These are phyloP conservation scores for Boletus fagicola DNA, from an alignment of 768 basidiomycete species.

Conservation along the genomic window DNA sequence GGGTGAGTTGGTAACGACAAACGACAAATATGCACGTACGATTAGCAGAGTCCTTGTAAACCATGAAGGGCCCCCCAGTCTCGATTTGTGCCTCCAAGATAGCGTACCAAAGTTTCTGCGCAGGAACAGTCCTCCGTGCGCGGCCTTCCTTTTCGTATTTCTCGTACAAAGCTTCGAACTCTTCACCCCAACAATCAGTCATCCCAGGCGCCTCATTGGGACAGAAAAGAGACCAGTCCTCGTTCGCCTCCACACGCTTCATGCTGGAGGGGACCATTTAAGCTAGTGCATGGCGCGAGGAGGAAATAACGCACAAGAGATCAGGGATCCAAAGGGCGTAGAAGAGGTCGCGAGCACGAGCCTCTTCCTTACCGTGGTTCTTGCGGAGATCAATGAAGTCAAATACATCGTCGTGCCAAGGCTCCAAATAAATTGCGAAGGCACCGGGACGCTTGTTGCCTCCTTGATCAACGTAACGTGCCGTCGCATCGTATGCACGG, in stretches of 20 bases:
- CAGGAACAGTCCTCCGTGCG: constrained; percentile 78
- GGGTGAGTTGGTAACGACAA: not conserved
- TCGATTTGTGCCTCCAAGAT: constrained; percentile 96
- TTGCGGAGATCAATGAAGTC: constrained; percentile 97
- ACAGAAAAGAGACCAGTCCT: constrained; percentile 95
- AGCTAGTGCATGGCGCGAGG: not conserved
- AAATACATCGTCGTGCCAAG: constrained; percentile 97
- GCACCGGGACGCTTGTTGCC: constrained; percentile 99
- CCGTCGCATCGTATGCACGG: constrained; percentile 95
- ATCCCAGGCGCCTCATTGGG: constrained; percentile 93
- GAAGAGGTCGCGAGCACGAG: constrained; percentile 94
- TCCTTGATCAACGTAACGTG: constrained; percentile 97
- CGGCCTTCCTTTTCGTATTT: constrained; percentile 90
- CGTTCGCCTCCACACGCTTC: constrained; percentile 91
- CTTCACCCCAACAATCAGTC: constrained; percentile 82
- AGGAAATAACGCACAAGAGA: constrained; percentile 67
- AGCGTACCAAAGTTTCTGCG: constrained; percentile 98
- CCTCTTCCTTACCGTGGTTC: constrained; percentile 99
- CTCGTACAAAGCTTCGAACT: constrained; percentile 84
- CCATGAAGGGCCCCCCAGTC: constrained; percentile 98
- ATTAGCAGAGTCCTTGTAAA: constrained; percentile 97
- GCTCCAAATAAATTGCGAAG: constrained; percentile 97
- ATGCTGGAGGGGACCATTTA: constrained; percentile 52
- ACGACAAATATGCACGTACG: constrained; percentile 44
- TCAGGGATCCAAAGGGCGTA: constrained; percentile 98